A percentile compares a stretch with the other conserved stretches of the same genome.
These are phyloP conservation scores for Microglena sp. DNA, from an alignment of 139 green algal species.

Conservation along the genomic window DNA sequence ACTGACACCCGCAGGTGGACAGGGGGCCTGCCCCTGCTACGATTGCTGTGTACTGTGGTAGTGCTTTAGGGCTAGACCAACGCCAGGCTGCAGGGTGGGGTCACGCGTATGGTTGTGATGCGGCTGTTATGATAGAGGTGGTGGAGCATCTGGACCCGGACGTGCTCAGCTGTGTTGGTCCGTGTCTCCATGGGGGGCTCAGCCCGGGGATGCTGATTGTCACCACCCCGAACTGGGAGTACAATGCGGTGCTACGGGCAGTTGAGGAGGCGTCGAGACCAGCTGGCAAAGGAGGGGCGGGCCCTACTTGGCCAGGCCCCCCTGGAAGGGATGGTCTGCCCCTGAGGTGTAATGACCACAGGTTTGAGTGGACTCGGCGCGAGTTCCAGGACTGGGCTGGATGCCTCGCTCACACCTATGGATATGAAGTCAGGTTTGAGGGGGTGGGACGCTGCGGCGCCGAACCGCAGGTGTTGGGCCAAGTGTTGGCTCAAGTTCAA, in stretches of 20 bases:
- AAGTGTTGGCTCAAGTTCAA: not conserved
- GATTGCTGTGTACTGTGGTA: slow-evolving; percentile 18
- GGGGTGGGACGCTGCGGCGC: not conserved
- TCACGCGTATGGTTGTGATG: slow-evolving; percentile 24
- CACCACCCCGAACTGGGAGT: slow-evolving; percentile 61
- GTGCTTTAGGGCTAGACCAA: slow-evolving; percentile 3
- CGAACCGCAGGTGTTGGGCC: not conserved
- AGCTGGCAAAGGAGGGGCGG: not conserved
- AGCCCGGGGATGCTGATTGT: slow-evolving; percentile 36
- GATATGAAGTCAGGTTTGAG: slow-evolving; percentile 33
- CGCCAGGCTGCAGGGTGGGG: slow-evolving; percentile 19
- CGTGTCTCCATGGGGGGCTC: slow-evolving; percentile 36
- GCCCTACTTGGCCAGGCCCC: slow-evolving; percentile 9
- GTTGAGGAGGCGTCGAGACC: not conserved
- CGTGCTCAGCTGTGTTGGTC: slow-evolving; percentile 37
- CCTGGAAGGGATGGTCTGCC: slow-evolving; percentile 24
- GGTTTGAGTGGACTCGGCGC: slow-evolving; percentile 53
- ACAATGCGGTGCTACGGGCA: slow-evolving; percentile 39
- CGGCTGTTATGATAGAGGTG: slow-evolving; percentile 43
- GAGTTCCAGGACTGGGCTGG: slow-evolving; percentile 41
- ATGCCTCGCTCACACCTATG: slow-evolving; percentile 16
- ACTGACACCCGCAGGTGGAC: not conserved
- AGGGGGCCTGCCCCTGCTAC: too few species aligned
- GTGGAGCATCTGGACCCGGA: slow-evolving; percentile 56
- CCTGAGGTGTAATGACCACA: slow-evolving; percentile 48